A percentile compares a stretch with the other conserved stretches of the same genome.
These are phyloP conservation scores for Trichomonascaceae sp. DNA, from an alignment of 1,139 yeast genomes.

Conservation along the genomic window DNA sequence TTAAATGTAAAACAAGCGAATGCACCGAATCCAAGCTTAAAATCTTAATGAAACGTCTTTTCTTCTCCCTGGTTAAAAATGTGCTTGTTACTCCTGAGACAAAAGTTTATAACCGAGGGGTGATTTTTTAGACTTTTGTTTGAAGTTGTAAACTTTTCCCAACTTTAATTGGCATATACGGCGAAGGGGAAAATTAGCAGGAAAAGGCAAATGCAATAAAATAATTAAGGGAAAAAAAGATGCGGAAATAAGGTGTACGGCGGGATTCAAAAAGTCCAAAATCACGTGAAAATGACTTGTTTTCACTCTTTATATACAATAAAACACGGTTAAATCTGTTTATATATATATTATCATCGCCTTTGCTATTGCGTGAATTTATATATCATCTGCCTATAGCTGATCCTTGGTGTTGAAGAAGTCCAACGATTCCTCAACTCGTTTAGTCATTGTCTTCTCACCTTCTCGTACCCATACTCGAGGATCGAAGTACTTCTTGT, in stretches of 20 bases:
- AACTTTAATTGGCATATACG: neutral
- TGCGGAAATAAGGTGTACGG: neutral
- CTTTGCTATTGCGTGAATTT: neutral
- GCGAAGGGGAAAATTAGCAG: neutral
- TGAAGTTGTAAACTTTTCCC: neutral
- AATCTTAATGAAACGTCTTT: neutral
- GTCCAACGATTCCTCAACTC: constrained; percentile 77
- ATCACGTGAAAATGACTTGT: neutral
- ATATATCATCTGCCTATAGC: constrained; percentile 13
- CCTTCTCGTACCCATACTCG: constrained; percentile 99
- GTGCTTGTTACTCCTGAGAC: neutral
- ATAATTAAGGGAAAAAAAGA: neutral
- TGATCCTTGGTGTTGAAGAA: constrained; percentile 56
- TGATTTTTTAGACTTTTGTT: neutral
- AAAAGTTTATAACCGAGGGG: neutral
- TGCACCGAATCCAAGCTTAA: neutral
- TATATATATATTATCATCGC: neutral
- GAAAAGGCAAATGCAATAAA: neutral
- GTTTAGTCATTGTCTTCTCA: constrained; percentile 93
- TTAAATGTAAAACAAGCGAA: neutral
- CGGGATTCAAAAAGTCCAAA: no score
- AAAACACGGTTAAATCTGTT: neutral
- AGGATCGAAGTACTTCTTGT: constrained; percentile 97
- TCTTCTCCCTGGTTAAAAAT: no score
- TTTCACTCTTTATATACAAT: neutral